These are phyloP conservation scores for Apophysomyces sp. DNA, from an alignment of 371 early-diverging fungal species.

Conservation along the genomic window DNA sequence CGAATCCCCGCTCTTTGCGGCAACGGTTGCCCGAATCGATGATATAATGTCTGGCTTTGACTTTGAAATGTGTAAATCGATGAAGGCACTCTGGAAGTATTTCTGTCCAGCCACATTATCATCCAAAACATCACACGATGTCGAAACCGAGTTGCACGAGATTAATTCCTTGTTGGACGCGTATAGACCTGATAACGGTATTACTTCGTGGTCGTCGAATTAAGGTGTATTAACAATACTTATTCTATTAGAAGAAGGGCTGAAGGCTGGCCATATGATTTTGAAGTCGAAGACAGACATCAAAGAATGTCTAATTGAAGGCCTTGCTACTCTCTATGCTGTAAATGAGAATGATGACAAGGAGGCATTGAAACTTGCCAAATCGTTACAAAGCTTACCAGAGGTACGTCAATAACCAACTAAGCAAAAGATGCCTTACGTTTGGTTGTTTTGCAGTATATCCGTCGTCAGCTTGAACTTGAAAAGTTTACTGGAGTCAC, in stretches of 20 bases:
- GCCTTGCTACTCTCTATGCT: conserved; percentile 71
- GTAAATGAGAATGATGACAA: conserved; percentile 59
- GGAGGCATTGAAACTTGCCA: conserved; percentile 45
- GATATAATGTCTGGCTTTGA: conserved; percentile 43
- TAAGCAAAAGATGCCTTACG: background rate
- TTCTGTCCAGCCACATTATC: conserved; percentile 61
- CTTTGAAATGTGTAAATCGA: conserved; percentile 52
- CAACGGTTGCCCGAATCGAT: conserved; percentile 13
- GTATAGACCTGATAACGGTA: conserved; percentile 19
- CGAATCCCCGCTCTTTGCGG: conserved; percentile 7
- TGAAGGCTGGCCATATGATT: conserved; percentile 24
- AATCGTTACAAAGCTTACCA: conserved; percentile 56
- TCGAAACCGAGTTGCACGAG: conserved; percentile 44
- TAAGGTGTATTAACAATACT: background rate
- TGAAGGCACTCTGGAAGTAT: conserved; percentile 64
- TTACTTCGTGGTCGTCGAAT: background rate
- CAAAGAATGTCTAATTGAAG: conserved; percentile 71
- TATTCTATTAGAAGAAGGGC: conserved; percentile 16
- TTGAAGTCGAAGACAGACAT: conserved; percentile 41
- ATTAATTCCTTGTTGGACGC: conserved; percentile 33
- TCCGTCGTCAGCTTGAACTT: conserved; percentile 22
- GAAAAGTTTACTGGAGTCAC: background rate
- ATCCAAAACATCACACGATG: conserved; percentile 42
- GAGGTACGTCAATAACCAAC: conserved; percentile 28
- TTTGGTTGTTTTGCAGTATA: conserved; percentile 8